These are phyloP conservation scores for Fistulinella cinereoalba DNA, from an alignment of 1,284 basidiomycete species.

Conservation along the genomic window DNA sequence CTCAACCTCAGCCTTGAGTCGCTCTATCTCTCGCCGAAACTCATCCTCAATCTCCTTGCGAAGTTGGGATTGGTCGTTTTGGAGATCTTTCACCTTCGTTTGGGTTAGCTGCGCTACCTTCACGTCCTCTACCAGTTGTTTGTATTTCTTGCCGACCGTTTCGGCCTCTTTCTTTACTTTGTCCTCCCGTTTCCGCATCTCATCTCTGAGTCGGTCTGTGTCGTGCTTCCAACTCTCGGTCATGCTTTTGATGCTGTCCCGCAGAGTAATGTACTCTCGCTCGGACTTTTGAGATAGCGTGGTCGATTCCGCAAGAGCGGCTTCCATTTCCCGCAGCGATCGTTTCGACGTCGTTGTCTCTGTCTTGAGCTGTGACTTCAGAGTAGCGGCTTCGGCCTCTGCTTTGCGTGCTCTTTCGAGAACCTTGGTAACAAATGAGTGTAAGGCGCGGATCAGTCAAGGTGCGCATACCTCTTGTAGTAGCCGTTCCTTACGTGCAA, in stretches of 20 bases:
- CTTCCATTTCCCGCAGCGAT: conserved; percentile 72
- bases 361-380: conserved; percentile 68
- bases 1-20: conserved; percentile 49
- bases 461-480: conserved; percentile 66
- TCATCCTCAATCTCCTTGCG: conserved; percentile 50
- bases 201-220: conserved; percentile 59
- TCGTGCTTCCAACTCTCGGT: conserved; percentile 69
- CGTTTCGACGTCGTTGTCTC: conserved; percentile 73
- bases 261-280: conserved; percentile 72
- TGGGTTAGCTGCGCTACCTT: conserved; percentile 44
- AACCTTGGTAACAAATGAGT: conserved; percentile 44
- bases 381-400: conserved; percentile 63
- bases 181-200: conserved; percentile 70
- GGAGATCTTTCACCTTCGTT: conserved; percentile 39
- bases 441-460: not conserved
- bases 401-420: conserved; percentile 80
- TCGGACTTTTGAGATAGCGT: conserved; percentile 75
- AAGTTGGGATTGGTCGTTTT: conserved; percentile 39
- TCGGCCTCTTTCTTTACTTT: conserved; percentile 62
- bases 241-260: conserved; percentile 69
- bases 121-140: conserved; percentile 56
- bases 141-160: conserved; percentile 62
- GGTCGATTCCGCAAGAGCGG: conserved; percentile 64
- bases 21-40: conserved; percentile 48
- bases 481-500: conserved; percentile 80